Base-by-base conservation (phyloP, 805 yeast genomes). In the Brettanomyces bruxellensis region DNA sequence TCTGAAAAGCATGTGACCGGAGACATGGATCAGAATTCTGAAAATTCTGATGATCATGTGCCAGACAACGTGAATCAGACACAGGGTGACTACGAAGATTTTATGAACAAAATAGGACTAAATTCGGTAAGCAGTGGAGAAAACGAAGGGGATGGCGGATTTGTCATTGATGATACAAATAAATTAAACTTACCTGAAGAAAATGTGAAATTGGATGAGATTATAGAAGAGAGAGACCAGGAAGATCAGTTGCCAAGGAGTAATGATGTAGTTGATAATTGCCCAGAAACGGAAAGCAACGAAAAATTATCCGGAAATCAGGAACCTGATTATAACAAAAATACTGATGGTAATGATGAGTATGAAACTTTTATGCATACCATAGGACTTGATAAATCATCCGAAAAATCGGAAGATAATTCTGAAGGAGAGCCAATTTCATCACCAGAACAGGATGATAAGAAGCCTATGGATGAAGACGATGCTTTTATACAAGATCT, bases 101-200 rank as follows among this genome's bases (percentile, higher is more conserved):
- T 52, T 41, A 48, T 44, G 46, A 46, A 43, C 25, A 46, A 49
- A 12, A 38, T 46, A 12, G 48, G 44, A 18, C n/a, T 41, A 12
- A 37, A 34, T 12, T 28, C 32, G 32, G 24, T 7, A 25, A 38
- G 18, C 18, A 23, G 35, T n/a, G 47, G 42, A 24, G 46, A 45
- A 34, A 25, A 35, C 22, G 36, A 38, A 43, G 38, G 23, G n/a
- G 44, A 22, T 25, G 50, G 44, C 9, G 38, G 30, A 11, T 25
- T 12, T 14, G 41, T 30, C 23, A 25, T 12, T 2, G 25, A 37
- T 23, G 44, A 30, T 38, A 12, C 37, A 18, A 5, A 22, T 23
- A 24, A 34, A 6, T 12, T 9, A 9, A 28, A 28, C 11, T 28
- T 9, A 28, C 11, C 11, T 28, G 32, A 28, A 28, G 11, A 6